Evolutionary conservation across 2,329 filamentous ascomycete genomes (phyloP).

Genomic region (Dendryphion nanum): DNA sequence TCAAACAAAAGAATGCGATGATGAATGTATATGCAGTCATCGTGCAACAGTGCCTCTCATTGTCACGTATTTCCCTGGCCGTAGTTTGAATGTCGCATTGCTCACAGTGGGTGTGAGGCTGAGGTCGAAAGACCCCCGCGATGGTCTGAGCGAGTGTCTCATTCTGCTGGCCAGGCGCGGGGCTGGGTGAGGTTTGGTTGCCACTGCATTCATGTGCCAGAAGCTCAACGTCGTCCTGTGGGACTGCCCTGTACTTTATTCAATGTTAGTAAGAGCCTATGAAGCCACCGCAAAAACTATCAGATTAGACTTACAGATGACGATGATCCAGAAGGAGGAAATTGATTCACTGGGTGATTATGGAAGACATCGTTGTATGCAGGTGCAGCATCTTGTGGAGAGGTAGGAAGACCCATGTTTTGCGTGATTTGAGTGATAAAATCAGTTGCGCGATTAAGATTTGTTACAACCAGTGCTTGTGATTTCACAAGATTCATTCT

Average conservation of each 20-base stretch:
- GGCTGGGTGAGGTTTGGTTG: constrained; percentile 4
- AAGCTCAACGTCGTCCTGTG: constrained; percentile 25
- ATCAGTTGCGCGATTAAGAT: too few relatives aligned
- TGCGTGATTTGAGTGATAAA: not conserved
- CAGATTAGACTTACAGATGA: constrained; percentile 14
- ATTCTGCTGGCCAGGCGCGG: constrained; percentile 6
- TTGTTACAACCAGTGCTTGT: too few relatives aligned
- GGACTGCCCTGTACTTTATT: constrained; percentile 21
- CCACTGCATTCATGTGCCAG: constrained; percentile 12
- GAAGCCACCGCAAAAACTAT: not conserved
- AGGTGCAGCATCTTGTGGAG: constrained; percentile 19
- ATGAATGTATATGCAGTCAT: constrained; percentile 26
- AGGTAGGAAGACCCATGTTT: constrained; percentile 19
- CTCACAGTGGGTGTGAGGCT: constrained; percentile 25
- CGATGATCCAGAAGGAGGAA: constrained; percentile 15
- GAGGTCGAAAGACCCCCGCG: constrained; percentile 21
- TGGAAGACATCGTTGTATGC: constrained; percentile 27
- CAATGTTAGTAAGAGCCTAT: constrained; percentile 1
- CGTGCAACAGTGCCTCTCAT: constrained; percentile 20
- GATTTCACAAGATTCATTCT: too few relatives aligned
- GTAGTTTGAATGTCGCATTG: constrained; percentile 22
- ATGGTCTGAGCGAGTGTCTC: constrained; percentile 24
- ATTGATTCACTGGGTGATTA: constrained; percentile 21
- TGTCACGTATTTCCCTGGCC: constrained; percentile 16
- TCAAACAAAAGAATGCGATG: constrained; percentile 13